Evolutionary conservation across 2,329 filamentous ascomycete genomes (phyloP), one percentile per base, ranked within the genome.

Genomic region (Hirsutella thompsonii): DNA sequence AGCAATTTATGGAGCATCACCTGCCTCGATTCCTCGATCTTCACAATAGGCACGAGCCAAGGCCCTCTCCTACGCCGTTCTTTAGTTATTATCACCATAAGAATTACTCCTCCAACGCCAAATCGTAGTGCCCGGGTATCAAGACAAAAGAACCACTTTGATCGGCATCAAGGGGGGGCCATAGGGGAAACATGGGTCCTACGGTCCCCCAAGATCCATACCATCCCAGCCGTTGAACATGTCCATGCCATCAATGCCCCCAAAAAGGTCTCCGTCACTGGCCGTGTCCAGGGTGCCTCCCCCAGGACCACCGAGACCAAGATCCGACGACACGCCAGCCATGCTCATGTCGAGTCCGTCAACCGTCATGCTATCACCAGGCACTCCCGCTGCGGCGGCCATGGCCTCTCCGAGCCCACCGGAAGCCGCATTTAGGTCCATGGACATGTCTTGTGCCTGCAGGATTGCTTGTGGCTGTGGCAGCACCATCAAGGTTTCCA

Each of bases 401-500:
- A 70, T 59, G 14, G 62, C 60, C 37, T 68, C 64, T 10, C 54
- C 62, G 14, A 71, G 53, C 45, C 56, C 47, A 2, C 52, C 47
- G 0, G 64, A 55, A 16, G 61, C 62, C 8, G 58, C 61, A 40
- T 59, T 60, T 4, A 69, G 48, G 28, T 56, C 61, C 5, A 71
- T 55, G 11, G 54, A 55, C 39, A 72, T 60, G 30, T 63, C 64
- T 4, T 55, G 54, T 20, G 55, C 55, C 36, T 66, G 64, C 16
- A 72, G 57, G 49, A 72, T 64, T 2, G 57, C 51, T 40, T 62
- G 60, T 3, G 59, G 52, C 40, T 60, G 59, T 19, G 61, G 59
- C 50, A 54, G 58, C 28, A 64, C 62, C 64, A 83, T 69, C 53
- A 81, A 79, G n/a, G 72, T 69, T 57, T 85, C 79, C 10, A 84